phyloP scores from a whole-genome alignment of 2,329 filamentous ascomycete species.

The Botryotinia globosa region DNA sequence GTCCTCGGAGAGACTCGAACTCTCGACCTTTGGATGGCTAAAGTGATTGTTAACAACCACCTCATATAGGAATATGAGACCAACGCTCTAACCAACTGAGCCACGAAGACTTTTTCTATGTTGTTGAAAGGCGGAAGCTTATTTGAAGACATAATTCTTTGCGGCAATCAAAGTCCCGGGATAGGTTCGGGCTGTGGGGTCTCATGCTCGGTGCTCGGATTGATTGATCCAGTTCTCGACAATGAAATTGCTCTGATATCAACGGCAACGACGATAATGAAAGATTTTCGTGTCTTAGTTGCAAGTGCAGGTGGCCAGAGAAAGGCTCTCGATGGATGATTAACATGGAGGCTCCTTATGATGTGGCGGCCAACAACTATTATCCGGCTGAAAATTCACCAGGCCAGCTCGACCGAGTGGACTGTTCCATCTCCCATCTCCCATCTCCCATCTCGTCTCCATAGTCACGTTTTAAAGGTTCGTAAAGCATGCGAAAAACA shows the following conservation, averaged over 20 bases:
- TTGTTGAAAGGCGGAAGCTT: rapidly evolving
- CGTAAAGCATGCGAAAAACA: not conserved
- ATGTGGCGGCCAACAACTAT: not conserved
- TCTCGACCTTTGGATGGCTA: slow-evolving; percentile 45
- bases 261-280: not conserved
- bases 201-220: not conserved
- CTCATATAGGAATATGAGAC: slow-evolving; percentile 39
- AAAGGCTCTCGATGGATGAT: slow-evolving; percentile 44
- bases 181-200: not conserved
- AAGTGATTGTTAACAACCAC: slow-evolving; percentile 12
- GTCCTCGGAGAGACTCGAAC: slow-evolving; percentile 48
- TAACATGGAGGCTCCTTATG: not conserved
- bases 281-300: slow-evolving; percentile 43
- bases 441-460: too few species aligned
- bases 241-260: not conserved
- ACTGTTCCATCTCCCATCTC: not conserved
- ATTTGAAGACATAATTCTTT: not conserved
- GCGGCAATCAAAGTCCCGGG: not conserved
- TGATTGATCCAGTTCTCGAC: not conserved
- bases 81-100: slow-evolving; percentile 46
- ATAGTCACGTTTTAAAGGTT: not conserved
- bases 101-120: slow-evolving; percentile 40
- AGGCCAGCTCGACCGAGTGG: not conserved
- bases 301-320: too few species aligned
- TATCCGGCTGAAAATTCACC: not conserved